These are phyloP conservation scores for Biscogniauxia marginata DNA, from an alignment of 2,329 filamentous ascomycete species.

Conservation along the genomic window DNA sequence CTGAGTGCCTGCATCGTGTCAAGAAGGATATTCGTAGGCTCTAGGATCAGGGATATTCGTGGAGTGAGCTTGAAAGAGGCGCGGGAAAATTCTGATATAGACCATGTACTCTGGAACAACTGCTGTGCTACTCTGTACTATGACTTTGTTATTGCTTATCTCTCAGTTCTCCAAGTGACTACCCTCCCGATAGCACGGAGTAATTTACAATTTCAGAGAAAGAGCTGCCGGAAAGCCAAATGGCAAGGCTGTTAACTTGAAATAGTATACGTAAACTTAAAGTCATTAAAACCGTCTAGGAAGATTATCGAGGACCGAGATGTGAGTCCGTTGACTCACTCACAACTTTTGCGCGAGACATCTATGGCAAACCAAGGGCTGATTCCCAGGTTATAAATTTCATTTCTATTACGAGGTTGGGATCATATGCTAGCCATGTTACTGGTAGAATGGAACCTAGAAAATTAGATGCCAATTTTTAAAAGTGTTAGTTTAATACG, in stretches of 20 bases:
- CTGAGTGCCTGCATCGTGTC: slow-evolving; percentile 24
- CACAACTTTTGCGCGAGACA: no score
- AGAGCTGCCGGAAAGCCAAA: background rate
- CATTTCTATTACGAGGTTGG: no score
- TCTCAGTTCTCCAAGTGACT: background rate
- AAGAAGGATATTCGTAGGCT: background rate
- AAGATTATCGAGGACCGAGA: background rate
- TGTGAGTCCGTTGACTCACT: no score
- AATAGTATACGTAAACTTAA: background rate
- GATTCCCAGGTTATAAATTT: no score
- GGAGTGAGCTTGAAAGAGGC: background rate
- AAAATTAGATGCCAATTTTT: no score
- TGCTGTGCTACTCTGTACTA: background rate
- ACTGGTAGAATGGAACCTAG: no score
- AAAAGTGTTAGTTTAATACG: no score
- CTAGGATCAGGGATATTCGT: background rate
- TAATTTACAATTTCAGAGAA: background rate
- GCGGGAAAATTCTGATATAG: background rate
- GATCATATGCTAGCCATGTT: no score
- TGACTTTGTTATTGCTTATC: background rate
- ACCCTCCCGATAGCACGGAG: background rate
- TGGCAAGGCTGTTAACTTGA: background rate
- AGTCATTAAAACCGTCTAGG: background rate
- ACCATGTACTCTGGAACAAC: background rate
- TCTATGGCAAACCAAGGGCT: no score